A percentile compares a stretch with the other conserved stretches of the same genome.
Evolutionary conservation across 179 eudicot genomes (phyloP).

Genomic region (Patellifolia procumbens): DNA sequence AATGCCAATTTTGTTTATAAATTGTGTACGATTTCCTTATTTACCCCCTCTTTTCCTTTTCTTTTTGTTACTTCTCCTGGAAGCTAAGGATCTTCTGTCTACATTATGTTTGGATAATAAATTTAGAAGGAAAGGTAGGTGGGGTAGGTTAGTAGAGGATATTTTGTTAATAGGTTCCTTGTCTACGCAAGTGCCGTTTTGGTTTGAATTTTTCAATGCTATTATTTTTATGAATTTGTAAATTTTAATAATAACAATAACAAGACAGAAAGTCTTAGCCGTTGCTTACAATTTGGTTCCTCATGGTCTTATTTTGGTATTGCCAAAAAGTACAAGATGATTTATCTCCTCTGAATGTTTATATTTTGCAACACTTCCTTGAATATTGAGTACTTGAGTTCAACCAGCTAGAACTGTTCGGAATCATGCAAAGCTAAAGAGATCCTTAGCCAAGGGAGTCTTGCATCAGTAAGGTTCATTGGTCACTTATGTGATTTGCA

Average conservation of each 20-base stretch:
- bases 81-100: not conserved
- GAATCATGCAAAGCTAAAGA: no score
- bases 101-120: not conserved
- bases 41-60: not conserved
- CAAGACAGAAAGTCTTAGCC: not conserved
- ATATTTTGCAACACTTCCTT: no score
- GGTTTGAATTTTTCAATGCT: not conserved
- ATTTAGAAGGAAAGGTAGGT: not conserved
- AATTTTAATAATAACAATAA: not conserved
- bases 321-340: not conserved
- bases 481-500: no score
- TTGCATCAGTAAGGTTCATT: no score
- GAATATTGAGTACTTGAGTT: no score
- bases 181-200: not conserved
- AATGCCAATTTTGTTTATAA: conserved; percentile 1
- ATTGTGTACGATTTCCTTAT: not conserved
- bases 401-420: not conserved
- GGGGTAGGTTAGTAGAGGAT: no score
- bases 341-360: no score
- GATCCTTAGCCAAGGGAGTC: no score
- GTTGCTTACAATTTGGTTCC: not conserved
- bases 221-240: not conserved
- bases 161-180: not conserved
- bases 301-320: not conserved
- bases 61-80: not conserved